Evolutionary conservation across 805 yeast genomes (phyloP).

Genomic region (Spathaspora sp.): DNA sequence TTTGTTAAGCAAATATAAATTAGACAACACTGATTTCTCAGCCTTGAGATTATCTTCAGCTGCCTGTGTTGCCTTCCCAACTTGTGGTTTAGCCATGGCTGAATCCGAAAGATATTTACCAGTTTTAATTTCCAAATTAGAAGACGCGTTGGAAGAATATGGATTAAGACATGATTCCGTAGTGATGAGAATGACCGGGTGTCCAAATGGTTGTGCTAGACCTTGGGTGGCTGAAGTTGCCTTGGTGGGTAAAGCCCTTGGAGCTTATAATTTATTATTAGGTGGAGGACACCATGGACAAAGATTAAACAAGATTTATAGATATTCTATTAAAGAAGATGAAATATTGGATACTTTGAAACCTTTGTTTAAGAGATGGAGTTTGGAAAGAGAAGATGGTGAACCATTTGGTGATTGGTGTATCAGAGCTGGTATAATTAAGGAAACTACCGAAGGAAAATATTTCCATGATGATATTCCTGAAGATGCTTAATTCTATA

Average conservation of each 20-base stretch:
- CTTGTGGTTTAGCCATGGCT: constrained; percentile 99
- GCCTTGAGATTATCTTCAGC: constrained; percentile 87
- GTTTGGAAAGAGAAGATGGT: constrained; percentile 82
- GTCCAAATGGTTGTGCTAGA: constrained; percentile 98
- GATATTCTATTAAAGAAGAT: constrained; percentile 85
- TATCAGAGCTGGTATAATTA: constrained; percentile 81
- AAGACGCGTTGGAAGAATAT: constrained; percentile 81
- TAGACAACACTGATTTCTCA: constrained; percentile 80
- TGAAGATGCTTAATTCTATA: constrained; percentile 54
- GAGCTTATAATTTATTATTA: constrained; percentile 87
- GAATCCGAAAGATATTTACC: constrained; percentile 95
- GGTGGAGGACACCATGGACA: constrained; percentile 97
- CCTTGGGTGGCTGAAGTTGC: constrained; percentile 98
- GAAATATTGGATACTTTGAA: constrained; percentile 74
- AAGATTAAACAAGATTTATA: constrained; percentile 84
- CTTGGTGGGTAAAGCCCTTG: constrained; percentile 89
- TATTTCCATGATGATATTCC: constrained; percentile 93
- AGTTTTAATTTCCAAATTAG: constrained; percentile 73
- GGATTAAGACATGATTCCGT: constrained; percentile 93
- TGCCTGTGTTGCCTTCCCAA: constrained; percentile 97
- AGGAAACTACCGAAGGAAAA: constrained; percentile 86
- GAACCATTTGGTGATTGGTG: constrained; percentile 96
- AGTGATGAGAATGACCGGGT: constrained; percentile 98
- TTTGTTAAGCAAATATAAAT: constrained; percentile 65
- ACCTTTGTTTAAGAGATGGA: constrained; percentile 92